Evolutionary conservation across 108 stramenopile genomes (phyloP).

Genomic region (Craspedostauros australis): DNA sequence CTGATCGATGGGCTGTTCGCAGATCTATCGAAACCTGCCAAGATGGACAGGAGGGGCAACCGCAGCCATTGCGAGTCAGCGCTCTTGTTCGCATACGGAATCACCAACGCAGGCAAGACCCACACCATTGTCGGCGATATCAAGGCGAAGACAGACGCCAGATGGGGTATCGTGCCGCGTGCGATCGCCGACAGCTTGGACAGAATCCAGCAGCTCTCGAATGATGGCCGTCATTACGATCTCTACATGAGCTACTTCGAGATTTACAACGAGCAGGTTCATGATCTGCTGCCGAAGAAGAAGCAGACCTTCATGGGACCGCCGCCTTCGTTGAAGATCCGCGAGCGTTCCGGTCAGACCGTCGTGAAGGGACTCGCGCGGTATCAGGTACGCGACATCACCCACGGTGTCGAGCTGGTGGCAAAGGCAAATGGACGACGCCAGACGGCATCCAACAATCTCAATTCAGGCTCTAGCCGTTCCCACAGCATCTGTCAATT

Average conservation of each 20-base stretch:
- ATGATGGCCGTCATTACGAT: constrained; percentile 24
- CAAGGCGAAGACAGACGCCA: constrained; percentile 22
- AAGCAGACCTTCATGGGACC: constrained; percentile 8
- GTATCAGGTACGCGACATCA: constrained; percentile 54
- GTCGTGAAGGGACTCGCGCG: constrained; percentile 79
- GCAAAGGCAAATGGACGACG: constrained; percentile 63
- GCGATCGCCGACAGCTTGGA: constrained; percentile 66
- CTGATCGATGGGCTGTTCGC: constrained; percentile 63
- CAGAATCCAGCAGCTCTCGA: constrained; percentile 14
- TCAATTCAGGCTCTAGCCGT: constrained; percentile 88
- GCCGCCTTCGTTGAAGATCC: constrained; percentile 68
- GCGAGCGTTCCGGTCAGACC: constrained; percentile 81
- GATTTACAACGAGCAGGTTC: constrained; percentile 97
- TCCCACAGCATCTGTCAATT: constrained; percentile 92
- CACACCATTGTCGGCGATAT: constrained; percentile 91
- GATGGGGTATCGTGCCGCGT: constrained; percentile 82
- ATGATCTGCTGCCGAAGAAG: constrained; percentile 73
- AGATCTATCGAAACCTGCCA: not conserved
- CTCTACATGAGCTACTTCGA: constrained; percentile 88
- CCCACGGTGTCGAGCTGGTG: constrained; percentile 57
- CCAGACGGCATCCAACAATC: constrained; percentile 80
- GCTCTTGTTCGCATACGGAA: constrained; percentile 94
- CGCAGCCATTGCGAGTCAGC: constrained; percentile 50
- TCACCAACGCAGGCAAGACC: constrained; percentile 98
- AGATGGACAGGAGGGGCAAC: not conserved